Percentiles rank a stretch among this genome's conserved stretches.
Conservation (phyloP, 2,329 filamentous ascomycete genomes). For the Byssochlamys sp. region DNA sequence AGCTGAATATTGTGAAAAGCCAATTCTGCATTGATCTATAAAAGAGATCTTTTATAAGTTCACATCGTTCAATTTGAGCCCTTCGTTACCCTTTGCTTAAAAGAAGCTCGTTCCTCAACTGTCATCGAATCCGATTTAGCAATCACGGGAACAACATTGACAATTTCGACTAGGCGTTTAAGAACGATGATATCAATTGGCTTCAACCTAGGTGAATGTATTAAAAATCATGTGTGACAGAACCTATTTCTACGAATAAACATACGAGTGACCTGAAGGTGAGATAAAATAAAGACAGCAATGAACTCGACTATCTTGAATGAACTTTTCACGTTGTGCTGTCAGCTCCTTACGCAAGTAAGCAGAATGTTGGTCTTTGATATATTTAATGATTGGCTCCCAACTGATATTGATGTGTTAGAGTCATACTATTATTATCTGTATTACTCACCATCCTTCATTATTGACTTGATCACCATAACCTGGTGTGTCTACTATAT, state of each 20-base stretch:
- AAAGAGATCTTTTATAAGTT: too few relatives aligned
- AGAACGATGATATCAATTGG: slow-evolving; percentile 98
- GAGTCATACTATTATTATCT: slow-evolving; percentile 16
- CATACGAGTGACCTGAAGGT: too few relatives aligned
- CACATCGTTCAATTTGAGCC: too few relatives aligned
- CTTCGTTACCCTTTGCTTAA: slow-evolving; percentile 97
- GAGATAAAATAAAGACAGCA: slow-evolving; percentile 97
- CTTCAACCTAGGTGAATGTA: slow-evolving; percentile 55
- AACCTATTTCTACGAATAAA: too few relatives aligned
- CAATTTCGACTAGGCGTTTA: slow-evolving; percentile 98
- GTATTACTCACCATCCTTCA: slow-evolving; percentile 62
- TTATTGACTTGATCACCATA: slow-evolving; percentile 99
- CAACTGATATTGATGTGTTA: too few relatives aligned
- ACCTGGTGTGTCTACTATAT: slow-evolving; percentile 97
- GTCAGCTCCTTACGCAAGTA: slow-evolving; percentile 99
- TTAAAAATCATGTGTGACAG: too few relatives aligned
- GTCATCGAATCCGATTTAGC: slow-evolving; percentile 96
- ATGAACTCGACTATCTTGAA: slow-evolving; percentile 97
- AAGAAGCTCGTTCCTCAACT: slow-evolving; percentile 83
- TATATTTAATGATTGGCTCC: slow-evolving; percentile 99
- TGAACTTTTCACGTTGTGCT: slow-evolving; percentile 96
- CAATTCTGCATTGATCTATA: slow-evolving; percentile 99
- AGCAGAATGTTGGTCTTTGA: slow-evolving; percentile 99
- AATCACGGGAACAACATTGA: slow-evolving; percentile 97
- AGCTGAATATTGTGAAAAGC: slow-evolving; percentile 99